Evolutionary conservation across 139 green algal species (phyloP).

Genomic region (Choricystis sp.): DNA sequence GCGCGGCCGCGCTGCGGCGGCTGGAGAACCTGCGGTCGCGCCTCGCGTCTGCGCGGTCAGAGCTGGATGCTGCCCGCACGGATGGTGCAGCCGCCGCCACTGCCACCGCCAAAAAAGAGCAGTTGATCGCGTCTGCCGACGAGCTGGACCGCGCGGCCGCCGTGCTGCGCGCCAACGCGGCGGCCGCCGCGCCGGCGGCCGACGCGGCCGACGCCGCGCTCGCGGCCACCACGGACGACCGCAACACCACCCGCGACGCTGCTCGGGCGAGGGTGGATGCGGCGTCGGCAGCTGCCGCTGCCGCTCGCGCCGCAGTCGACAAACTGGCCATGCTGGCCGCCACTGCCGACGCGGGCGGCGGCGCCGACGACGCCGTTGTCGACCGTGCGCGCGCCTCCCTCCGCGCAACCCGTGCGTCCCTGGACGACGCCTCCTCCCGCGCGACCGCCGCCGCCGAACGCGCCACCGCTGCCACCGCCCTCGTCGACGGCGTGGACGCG

Average conservation of each 20-base stretch:
- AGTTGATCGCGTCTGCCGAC: no score
- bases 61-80: constrained; percentile 14
- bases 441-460: neutral
- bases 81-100: constrained; percentile 4
- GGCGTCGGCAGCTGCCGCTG: no score
- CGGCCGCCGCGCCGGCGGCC: neutral
- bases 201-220: constrained; percentile 5
- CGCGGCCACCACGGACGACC: constrained; percentile 4
- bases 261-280: constrained; percentile 6
- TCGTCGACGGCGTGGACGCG: no score
- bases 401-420: no score
- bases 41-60: constrained; percentile 2
- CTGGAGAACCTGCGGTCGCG: constrained; percentile 3
- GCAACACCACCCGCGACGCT: constrained; percentile 9
- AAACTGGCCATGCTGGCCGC: neutral
- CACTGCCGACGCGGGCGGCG: neutral
- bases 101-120: constrained; percentile 4
- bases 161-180: neutral
- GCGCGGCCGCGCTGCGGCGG: constrained; percentile 3
- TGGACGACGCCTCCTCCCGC: neutral
- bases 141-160: neutral
- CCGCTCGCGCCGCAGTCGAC: neutral
- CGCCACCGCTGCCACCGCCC: no score
- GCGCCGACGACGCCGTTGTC: no score
- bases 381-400: no score